Conservation (phyloP, 768 basidiomycete genomes). For the Tubosaeta sp. region DNA sequence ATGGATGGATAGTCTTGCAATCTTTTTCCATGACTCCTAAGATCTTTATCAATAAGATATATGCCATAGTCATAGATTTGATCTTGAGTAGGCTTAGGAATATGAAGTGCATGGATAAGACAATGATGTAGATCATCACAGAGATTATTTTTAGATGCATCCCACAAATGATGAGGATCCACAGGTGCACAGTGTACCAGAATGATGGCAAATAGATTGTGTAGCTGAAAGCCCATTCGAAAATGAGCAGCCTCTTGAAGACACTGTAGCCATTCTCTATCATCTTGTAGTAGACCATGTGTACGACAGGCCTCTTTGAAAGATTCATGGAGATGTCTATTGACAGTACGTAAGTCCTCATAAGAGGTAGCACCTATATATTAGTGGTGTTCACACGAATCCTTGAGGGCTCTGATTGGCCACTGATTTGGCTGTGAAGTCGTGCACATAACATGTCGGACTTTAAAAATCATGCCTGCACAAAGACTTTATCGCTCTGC, state of each 20-base stretch:
- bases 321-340: constrained; percentile 22
- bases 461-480: too few relatives aligned
- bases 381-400: background rate
- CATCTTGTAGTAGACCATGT: constrained; percentile 41
- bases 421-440: too few relatives aligned
- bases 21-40: background rate
- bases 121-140: constrained; percentile 7
- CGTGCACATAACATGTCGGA: too few relatives aligned
- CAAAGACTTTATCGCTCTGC: too few relatives aligned
- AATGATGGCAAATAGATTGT: constrained; percentile 40
- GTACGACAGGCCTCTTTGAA: constrained; percentile 22
- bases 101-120: background rate
- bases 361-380: constrained; percentile 23
- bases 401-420: too few relatives aligned
- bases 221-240: background rate
- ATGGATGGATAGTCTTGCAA: background rate
- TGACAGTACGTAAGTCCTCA: constrained; percentile 23
- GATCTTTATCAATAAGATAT: background rate
- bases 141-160: background rate
- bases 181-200: constrained; percentile 33
- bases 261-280: constrained; percentile 44
- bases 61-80: constrained; percentile 5
- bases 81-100: background rate
- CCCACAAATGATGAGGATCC: constrained; percentile 20
- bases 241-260: constrained; percentile 38